Evolutionary conservation across 2,329 filamentous ascomycete species (phyloP), one percentile per base, ranked within the genome.

Genomic region (Aureobasidium sp.): DNA sequence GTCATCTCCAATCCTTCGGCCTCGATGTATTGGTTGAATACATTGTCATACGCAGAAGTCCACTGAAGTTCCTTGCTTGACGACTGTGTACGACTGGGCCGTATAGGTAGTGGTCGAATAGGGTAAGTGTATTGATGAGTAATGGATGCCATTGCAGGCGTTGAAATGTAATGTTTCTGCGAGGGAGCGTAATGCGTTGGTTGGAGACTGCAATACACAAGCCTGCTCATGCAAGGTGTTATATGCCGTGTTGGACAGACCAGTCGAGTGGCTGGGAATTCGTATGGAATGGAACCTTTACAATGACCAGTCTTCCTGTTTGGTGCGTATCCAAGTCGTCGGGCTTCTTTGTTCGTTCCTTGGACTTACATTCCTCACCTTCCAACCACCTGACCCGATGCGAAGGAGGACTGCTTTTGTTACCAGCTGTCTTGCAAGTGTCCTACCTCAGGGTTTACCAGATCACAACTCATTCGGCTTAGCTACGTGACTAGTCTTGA

Each of bases 11-110:
- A 76, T 60, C 84, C 82, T 46, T 70, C 67, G 71, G 81, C 78
- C 65, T 83, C 79, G 70, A 85, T 77, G 69, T 83, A 85, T 70
- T 84, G 79, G 67, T 84, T 81, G 75, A 87, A 85, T 71, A 86
- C 77, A 70, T 81, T 80, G 72, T 81, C 80, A 72, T 79, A 79
- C 62, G 82, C 76, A 69, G 84, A 82, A 65, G 80, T 77, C 74
- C 79, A 79, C 60, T 79, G 77, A 67, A 74, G 71, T 62, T 75
- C 75, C 78, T 80, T 82, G 74, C 79, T 75, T 69, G 73, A 71
- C 65, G 77, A 33, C 37, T 50, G 62, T 25, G 25, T 9, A 40
- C 15, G 49, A n/a, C 23, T 55, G 25, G 37, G 51, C 38, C 37
- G 31, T 21, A 55, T 17, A 21, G 35, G 38, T 23, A 42, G 23